phyloP scores from a whole-genome alignment of 352 stramenopile genomes.

The Phytopythium helicoides region DNA sequence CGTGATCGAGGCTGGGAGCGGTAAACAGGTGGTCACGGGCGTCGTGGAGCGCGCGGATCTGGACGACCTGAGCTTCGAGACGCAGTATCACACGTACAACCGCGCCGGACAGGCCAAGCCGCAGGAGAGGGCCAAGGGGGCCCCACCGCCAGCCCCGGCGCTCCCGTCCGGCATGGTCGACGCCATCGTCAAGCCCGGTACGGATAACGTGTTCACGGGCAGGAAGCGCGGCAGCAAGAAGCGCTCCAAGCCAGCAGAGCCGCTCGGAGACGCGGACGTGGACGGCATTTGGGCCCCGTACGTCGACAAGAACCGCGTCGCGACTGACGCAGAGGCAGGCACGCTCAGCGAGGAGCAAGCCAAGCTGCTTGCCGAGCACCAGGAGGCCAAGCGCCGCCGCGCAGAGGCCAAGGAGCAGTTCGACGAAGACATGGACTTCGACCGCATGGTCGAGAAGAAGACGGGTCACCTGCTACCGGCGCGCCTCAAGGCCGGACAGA shows the following conservation, averaged over 20 bases:
- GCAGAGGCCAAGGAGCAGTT: constrained; percentile 48
- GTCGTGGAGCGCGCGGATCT: constrained; percentile 68
- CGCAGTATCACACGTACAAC: constrained; percentile 82
- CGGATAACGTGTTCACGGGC: constrained; percentile 38
- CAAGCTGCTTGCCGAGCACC: constrained; percentile 41
- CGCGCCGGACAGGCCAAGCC: constrained; percentile 28
- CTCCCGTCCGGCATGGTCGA: constrained; percentile 22
- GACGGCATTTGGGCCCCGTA: constrained; percentile 70
- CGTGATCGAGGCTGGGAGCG: constrained; percentile 37
- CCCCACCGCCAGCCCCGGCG: constrained; percentile 19
- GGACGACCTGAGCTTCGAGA: constrained; percentile 78
- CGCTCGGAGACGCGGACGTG: constrained; percentile 38
- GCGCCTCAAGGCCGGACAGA: constrained; percentile 60
- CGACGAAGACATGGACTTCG: constrained; percentile 84
- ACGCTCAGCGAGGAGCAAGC: constrained; percentile 57
- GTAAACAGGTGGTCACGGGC: constrained; percentile 75
- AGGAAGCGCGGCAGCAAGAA: constrained; percentile 45
- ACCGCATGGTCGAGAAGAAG: constrained; percentile 89
- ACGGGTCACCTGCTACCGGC: constrained; percentile 67
- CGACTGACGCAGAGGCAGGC: constrained; percentile 49
- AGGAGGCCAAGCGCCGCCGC: constrained; percentile 56
- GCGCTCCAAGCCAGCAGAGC: constrained; percentile 29
- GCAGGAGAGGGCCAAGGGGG: constrained; percentile 18
- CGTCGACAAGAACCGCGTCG: constrained; percentile 35
- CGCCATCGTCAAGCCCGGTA: constrained; percentile 14